Percentiles rank a stretch among this genome's conserved stretches.
These are phyloP conservation scores for Monilinia laxa DNA, from an alignment of 2,329 filamentous ascomycete species.

Conservation along the genomic window DNA sequence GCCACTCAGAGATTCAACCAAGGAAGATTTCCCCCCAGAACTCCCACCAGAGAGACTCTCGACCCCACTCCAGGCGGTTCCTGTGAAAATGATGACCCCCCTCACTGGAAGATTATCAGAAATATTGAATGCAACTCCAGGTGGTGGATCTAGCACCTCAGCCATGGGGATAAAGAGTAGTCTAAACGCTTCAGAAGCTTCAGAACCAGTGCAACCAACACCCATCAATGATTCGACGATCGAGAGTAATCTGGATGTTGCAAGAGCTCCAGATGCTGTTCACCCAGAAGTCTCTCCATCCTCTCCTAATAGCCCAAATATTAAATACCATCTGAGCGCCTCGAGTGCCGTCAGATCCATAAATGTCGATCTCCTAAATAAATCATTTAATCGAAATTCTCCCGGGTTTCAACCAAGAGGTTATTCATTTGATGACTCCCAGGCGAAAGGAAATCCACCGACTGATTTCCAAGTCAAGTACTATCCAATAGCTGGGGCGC, in stretches of 20 bases:
- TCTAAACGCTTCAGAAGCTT: background rate
- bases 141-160: background rate
- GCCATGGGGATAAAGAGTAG: background rate
- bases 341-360: background rate
- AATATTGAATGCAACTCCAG: slow-evolving; percentile 4
- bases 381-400: background rate
- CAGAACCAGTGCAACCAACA: background rate
- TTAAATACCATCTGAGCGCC: background rate
- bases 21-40: background rate
- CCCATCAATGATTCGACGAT: background rate
- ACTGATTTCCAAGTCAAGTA: background rate
- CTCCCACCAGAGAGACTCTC: background rate
- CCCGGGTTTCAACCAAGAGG: background rate
- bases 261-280: background rate
- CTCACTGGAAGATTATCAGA: slow-evolving; percentile 3
- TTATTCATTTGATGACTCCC: background rate
- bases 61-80: slow-evolving; percentile 3
- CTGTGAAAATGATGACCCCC: background rate
- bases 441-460: background rate
- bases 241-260: background rate
- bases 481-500: background rate
- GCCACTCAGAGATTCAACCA: no score
- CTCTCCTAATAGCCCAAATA: background rate
- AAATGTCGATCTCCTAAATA: background rate
- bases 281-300: background rate